phyloP scores from a whole-genome alignment of 352 stramenopile species.

The Globisporangium okanoganense region DNA sequence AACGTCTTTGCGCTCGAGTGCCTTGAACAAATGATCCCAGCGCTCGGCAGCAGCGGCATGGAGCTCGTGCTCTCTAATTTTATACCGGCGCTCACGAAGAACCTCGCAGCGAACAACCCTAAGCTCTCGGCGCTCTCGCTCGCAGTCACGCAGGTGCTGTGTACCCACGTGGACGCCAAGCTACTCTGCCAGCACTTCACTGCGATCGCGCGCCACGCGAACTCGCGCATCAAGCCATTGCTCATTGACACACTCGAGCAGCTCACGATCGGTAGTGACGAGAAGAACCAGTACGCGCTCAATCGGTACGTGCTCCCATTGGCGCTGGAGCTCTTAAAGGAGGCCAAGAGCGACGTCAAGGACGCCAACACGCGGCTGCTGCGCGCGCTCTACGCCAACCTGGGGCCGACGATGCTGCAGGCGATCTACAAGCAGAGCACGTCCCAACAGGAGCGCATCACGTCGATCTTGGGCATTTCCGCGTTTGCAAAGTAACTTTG shows the following conservation, averaged over 20 bases:
- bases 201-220: conserved; percentile 40
- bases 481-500: conserved; percentile 3
- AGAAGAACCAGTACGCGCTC: conserved; percentile 53
- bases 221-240: conserved; percentile 52
- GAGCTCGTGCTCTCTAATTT: conserved; percentile 57
- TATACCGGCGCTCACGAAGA: conserved; percentile 49
- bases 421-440: conserved; percentile 44
- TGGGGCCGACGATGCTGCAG: conserved; percentile 21
- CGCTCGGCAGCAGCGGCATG: conserved; percentile 44
- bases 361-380: conserved; percentile 53
- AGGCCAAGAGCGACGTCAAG: conserved; percentile 71
- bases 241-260: conserved; percentile 51
- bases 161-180: conserved; percentile 37
- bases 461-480: conserved; percentile 33
- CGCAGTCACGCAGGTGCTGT: conserved; percentile 41
- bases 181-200: conserved; percentile 58
- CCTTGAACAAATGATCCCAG: conserved; percentile 45
- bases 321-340: conserved; percentile 66
- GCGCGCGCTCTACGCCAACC: conserved; percentile 22
- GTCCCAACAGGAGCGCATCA: conserved; percentile 52
- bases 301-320: conserved; percentile 66
- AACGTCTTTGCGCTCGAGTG: conserved; percentile 53
- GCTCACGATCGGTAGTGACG: conserved; percentile 31
- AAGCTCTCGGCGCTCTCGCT: conserved; percentile 44
- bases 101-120: conserved; percentile 48